These are phyloP conservation scores for Sclerotinia spermophila DNA, from an alignment of 2,329 filamentous ascomycete species.

Conservation along the genomic window DNA sequence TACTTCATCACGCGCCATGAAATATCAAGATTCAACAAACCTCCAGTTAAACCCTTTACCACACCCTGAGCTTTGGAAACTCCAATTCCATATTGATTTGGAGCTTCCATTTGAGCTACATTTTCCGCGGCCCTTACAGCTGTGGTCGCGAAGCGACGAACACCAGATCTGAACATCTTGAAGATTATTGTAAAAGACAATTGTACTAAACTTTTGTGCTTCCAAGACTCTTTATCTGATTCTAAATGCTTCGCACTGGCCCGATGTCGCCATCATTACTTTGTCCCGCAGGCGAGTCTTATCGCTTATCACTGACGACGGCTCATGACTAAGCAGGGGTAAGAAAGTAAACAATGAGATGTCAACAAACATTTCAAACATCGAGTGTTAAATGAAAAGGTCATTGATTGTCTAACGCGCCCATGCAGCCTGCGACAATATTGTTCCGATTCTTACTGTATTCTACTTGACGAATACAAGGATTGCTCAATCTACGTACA, in stretches of 20 bases:
- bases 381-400: slow-evolving; percentile 9
- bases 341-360: slow-evolving; percentile 18
- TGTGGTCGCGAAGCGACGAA: slow-evolving; percentile 54
- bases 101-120: slow-evolving; percentile 45
- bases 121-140: slow-evolving; percentile 48
- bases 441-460: neutral
- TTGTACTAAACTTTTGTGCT: neutral
- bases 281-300: slow-evolving; percentile 11
- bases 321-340: slow-evolving; percentile 16
- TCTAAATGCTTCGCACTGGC: neutral
- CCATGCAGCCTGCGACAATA: neutral
- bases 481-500: neutral
- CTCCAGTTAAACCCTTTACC: slow-evolving; percentile 64
- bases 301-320: slow-evolving; percentile 14
- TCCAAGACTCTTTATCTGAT: slow-evolving; percentile 5
- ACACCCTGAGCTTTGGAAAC: slow-evolving; percentile 65
- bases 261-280: neutral
- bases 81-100: slow-evolving; percentile 54
- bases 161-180: slow-evolving; percentile 53
- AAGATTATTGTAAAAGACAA: neutral
- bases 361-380: slow-evolving; percentile 15
- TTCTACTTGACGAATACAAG: neutral
- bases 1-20: slow-evolving; percentile 12
- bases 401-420: neutral
- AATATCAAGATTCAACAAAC: slow-evolving; percentile 42